phyloP scores from a whole-genome alignment of 2,329 filamentous ascomycete genomes.

The Ceratocystis variospora region DNA sequence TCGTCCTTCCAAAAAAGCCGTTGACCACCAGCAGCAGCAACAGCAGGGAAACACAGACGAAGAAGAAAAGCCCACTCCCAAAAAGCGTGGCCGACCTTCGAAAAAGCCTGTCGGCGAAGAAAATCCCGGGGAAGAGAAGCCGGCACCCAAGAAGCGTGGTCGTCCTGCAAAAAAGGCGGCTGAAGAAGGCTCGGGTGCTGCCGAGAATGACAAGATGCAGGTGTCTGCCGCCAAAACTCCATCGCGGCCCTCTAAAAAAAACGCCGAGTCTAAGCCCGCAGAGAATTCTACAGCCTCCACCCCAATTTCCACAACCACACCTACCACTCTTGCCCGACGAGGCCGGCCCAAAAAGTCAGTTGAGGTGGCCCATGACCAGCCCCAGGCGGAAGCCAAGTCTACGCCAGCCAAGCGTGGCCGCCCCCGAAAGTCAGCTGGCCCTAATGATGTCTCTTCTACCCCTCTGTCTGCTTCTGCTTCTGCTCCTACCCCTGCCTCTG shows the following conservation, averaged over 20 bases:
- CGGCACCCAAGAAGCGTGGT: constrained; percentile 4
- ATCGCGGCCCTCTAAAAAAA: not conserved
- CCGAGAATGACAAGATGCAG: not conserved
- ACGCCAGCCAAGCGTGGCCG: constrained; percentile 14
- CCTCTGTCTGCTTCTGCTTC: not conserved
- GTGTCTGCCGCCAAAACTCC: not conserved
- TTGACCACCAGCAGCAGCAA: constrained; percentile 14
- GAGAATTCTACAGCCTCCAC: constrained; percentile 20
- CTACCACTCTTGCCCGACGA: constrained; percentile 25
- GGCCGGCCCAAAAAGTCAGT: constrained; percentile 23
- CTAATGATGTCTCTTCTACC: not conserved
- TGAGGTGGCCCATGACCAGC: constrained; percentile 20
- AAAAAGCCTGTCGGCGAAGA: constrained; percentile 3
- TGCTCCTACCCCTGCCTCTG: not conserved
- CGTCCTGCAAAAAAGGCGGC: not conserved
- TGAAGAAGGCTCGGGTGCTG: not conserved
- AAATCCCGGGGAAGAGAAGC: constrained; percentile 1
- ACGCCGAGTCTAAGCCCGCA: constrained; percentile 23
- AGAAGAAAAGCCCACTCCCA: constrained; percentile 10
- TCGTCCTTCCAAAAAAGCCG: constrained; percentile 23
- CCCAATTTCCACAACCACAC: constrained; percentile 16
- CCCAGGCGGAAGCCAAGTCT: constrained; percentile 16
- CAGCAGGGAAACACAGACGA: constrained; percentile 18
- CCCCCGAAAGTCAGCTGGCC: constrained; percentile 11
- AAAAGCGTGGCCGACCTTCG: constrained; percentile 10